Conservation (phyloP, 768 basidiomycete genomes). For the Strobilomyces confusus region DNA sequence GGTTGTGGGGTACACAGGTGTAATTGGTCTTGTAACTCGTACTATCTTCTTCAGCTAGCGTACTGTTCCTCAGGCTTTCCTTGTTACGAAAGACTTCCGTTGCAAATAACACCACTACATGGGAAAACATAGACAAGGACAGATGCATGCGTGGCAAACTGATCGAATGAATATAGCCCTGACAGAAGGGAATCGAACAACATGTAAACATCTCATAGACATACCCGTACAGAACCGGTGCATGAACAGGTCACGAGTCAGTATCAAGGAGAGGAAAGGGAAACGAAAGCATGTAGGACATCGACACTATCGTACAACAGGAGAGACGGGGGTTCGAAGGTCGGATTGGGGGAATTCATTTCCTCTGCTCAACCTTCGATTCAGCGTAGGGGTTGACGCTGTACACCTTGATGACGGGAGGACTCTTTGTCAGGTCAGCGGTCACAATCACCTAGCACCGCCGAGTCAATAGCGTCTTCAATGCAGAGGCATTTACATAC, state of each 20-base stretch:
- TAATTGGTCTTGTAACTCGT: background rate
- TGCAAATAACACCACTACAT: conserved; percentile 23
- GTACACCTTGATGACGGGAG: conserved; percentile 96
- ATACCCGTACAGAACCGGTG: conserved; percentile 27
- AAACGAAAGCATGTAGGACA: conserved; percentile 31
- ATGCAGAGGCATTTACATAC: conserved; percentile 43
- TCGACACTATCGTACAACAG: conserved; percentile 31
- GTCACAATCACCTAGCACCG: conserved; percentile 80
- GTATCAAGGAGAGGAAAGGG: conserved; percentile 27
- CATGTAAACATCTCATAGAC: conserved; percentile 25
- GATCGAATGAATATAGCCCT: conserved; percentile 12
- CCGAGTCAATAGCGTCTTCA: conserved; percentile 3
- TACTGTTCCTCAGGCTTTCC: background rate
- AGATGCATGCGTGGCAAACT: conserved; percentile 15
- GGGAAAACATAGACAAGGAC: conserved; percentile 14
- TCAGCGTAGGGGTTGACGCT: conserved; percentile 89
- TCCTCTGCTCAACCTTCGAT: conserved; percentile 35
- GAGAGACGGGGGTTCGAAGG: conserved; percentile 7
- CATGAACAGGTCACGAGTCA: conserved; percentile 29
- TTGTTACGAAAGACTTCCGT: conserved; percentile 8
- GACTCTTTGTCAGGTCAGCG: conserved; percentile 92
- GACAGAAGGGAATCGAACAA: conserved; percentile 15
- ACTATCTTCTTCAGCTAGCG: background rate
- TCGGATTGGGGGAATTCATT: conserved; percentile 27
- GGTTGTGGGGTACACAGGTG: conserved; percentile 2